Percentiles rank a stretch among this genome's conserved stretches.
Conservation (phyloP, 73 alveolate species). For the Paramecium sonneborni region DNA sequence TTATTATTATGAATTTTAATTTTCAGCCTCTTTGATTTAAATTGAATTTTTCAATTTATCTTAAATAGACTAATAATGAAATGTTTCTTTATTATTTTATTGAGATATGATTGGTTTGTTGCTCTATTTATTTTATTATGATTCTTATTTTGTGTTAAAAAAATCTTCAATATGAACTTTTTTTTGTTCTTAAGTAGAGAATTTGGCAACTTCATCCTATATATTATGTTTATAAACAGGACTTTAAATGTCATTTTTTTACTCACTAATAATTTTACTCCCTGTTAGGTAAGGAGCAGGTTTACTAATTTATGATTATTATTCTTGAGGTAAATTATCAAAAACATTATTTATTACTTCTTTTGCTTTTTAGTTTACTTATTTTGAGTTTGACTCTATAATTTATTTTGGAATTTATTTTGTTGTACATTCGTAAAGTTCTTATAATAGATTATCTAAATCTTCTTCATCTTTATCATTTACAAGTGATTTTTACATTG, state of each 20-base stretch:
- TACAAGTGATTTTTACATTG: background rate
- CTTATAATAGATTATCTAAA: background rate
- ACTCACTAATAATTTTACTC: background rate
- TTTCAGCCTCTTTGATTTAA: background rate
- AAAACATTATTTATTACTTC: background rate
- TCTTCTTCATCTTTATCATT: background rate
- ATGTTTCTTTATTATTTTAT: background rate
- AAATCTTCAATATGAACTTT: background rate
- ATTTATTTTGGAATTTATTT: background rate
- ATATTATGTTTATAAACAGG: background rate
- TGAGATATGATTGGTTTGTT: background rate
- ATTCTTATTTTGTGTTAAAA: background rate
- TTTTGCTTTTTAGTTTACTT: background rate
- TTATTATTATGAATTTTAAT: background rate
- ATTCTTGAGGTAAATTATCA: background rate
- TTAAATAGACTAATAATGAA: background rate
- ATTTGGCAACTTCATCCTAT: background rate
- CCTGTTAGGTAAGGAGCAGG: background rate
- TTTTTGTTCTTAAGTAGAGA: background rate
- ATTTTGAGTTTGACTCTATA: background rate
- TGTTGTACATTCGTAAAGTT: background rate
- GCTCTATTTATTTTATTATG: background rate
- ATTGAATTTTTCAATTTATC: background rate
- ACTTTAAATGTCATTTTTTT: background rate
- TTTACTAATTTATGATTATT: background rate